Evolutionary conservation across 345 rosid genomes (phyloP).

Genomic region (Hypericum perforatum): DNA sequence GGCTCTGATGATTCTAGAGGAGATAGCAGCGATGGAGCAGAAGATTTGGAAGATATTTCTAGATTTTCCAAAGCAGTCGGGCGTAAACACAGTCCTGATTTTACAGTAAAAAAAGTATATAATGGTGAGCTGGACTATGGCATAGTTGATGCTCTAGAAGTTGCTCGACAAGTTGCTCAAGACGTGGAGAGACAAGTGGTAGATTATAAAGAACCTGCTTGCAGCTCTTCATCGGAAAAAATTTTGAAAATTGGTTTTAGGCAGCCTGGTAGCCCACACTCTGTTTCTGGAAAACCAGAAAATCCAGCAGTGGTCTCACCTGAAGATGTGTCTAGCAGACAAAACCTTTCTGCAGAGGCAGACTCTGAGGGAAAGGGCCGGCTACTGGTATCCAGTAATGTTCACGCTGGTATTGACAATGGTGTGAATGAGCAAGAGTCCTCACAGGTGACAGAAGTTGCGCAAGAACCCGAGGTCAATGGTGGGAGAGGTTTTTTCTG

Average conservation of each 20-base stretch:
- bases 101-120: slow-evolving; percentile 32
- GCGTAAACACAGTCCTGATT: slow-evolving; percentile 29
- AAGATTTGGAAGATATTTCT: slow-evolving; percentile 29
- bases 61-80: slow-evolving; percentile 27
- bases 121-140: slow-evolving; percentile 62
- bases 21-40: slow-evolving; percentile 26
- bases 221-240: slow-evolving; percentile 53
- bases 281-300: slow-evolving; percentile 26
- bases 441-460: slow-evolving; percentile 42
- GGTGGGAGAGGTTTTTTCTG: slow-evolving; percentile 47
- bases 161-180: slow-evolving; percentile 85
- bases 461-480: slow-evolving; percentile 41
- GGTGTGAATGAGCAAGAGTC: slow-evolving; percentile 41
- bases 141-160: slow-evolving; percentile 79
- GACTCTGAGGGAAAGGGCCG: slow-evolving; percentile 23
- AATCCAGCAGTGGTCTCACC: slow-evolving; percentile 17
- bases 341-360: slow-evolving; percentile 33
- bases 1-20: slow-evolving; percentile 29
- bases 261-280: slow-evolving; percentile 40
- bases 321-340: slow-evolving; percentile 34
- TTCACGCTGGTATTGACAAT: slow-evolving; percentile 28
- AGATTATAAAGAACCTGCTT: slow-evolving; percentile 50
- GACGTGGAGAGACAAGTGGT: slow-evolving; percentile 81
- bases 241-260: slow-evolving; percentile 31
- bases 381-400: slow-evolving; percentile 23